Base-by-base conservation (phyloP, 108 stramenopile species). In the Licmophora abbreviata region DNA sequence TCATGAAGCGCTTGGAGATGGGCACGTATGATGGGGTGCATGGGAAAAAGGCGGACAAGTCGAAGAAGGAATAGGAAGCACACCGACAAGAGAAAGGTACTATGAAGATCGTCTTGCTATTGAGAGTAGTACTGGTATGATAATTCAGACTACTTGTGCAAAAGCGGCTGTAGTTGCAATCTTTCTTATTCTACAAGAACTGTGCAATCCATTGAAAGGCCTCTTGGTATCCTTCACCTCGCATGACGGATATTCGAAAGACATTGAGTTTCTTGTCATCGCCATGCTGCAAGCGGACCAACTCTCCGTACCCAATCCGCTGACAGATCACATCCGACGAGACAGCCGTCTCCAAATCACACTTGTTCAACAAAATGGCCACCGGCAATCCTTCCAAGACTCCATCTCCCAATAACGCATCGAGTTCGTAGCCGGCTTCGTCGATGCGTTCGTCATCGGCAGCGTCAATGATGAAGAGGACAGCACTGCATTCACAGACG, bases 291-390 rank as follows among this genome's bases (percentile, higher is more conserved):
- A 57, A 56, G n/a, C 30, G 38, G 29, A 45, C 62, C 2, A 80
- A 30, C 7, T 62, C 42, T 0, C 59, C 51, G 38, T 51, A 81
- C 1, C 66, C 48, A 33, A 81, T 65, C 24, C 44, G 31, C 55
- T 69, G 20, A 12, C 56, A 51, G 30, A 81, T 66, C 22, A 56
- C 71, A n/a, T 51, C 30, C 9, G 64, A 55, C 1, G 74, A 58
- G 15, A 58, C 10, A 1, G 74, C 74, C 20, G 60, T 62, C 12
- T 24, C 33, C 22, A 70, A 28, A 50, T 81, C 79, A 61, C 79
- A 81, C 40, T 81, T 81, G 44, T 81, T 81, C 49, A 73, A 62
- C 40, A 81, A 27, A 1, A 81, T 44, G 1, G 74, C 74, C n/a
- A 81, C 53, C 4, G 79, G 74, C 15, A 75, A 29, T 32, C 51